A percentile compares a stretch with the other conserved stretches of the same genome.
These are phyloP conservation scores for Hypoxylon sp. DNA, from an alignment of 2,329 filamentous ascomycete species.

Conservation along the genomic window DNA sequence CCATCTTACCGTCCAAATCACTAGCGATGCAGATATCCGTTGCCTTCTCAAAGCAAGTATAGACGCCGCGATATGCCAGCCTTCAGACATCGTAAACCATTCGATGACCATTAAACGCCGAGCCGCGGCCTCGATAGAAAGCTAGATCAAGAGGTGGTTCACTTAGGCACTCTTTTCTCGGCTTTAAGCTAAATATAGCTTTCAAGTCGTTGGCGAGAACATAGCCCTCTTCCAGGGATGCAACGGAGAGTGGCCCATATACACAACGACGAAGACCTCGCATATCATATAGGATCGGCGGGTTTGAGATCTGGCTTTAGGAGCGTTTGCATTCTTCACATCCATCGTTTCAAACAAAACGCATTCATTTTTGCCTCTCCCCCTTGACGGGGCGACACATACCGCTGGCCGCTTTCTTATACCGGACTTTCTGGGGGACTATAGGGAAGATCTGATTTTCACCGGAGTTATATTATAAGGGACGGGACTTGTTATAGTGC, in stretches of 20 bases:
- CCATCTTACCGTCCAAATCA: neutral
- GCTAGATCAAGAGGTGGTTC: conserved; percentile 14
- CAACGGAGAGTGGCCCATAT: conserved; percentile 3
- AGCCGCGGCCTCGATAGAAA: conserved; percentile 4
- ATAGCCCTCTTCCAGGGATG: conserved; percentile 8
- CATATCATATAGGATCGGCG: conserved; percentile 25
- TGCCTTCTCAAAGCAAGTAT: conserved; percentile 1
- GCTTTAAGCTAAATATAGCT: neutral
- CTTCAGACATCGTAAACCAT: conserved; percentile 1
- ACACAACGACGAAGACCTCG: conserved; percentile 10
- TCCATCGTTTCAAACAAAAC: conserved; percentile 14
- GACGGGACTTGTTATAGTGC: conserved; percentile 1
- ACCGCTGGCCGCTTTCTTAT: conserved; percentile 23
- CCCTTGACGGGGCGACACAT: conserved; percentile 6
- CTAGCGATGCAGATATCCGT: neutral
- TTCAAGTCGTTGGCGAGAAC: neutral
- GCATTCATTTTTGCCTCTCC: conserved; percentile 21
- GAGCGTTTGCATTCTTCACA: conserved; percentile 29
- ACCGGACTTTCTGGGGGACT: conserved; percentile 19
- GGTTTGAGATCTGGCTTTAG: conserved; percentile 24
- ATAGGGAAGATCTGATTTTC: conserved; percentile 17
- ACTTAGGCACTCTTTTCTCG: conserved; percentile 1
- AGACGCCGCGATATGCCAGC: conserved; percentile 1
- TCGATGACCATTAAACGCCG: conserved; percentile 7
- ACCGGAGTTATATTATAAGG: conserved; percentile 19